Base-by-base conservation (phyloP, 1,284 basidiomycete genomes). In the Sanghuangporus weigelae region DNA sequence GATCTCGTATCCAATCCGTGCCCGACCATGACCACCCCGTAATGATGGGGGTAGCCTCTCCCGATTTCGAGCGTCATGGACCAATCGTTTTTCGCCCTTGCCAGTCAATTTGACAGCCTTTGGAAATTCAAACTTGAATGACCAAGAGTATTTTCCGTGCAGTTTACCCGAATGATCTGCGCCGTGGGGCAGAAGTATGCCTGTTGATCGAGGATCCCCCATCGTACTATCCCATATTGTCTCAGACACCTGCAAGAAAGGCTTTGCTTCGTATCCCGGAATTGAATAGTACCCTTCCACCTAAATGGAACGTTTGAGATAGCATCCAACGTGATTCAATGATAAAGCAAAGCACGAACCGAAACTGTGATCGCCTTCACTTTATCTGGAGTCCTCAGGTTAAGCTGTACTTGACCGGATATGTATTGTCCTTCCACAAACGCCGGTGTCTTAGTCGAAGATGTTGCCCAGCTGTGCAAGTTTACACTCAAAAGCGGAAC, bases 121-220 rank as follows among this genome's bases (percentile, higher is more conserved):
- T 11, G 67, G 67, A 26, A 68, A 51, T 31, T 58, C 60, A 42
- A 66, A 54, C 39, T 63, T 62, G 57, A 66, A 68, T 10, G 59
- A 57, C 67, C 67, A 68, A 26, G 63, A 48, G 42, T 67, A 68
- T 62, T 68, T 39, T 57, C 67, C 67, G 50, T 63, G 49, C 11
- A 68, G 42, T 44, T 67, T 67, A 31, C 61, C 55, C 48, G 54
- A 51, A 38, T 42, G 50, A 31, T 59, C 56, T 26, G 31, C 31
- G 23, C 51, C 59, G 49, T 54, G 58, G 5, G 50, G 36, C 11
- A 63, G n/a, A 36, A 63, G 59, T 49, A 36, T 55, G 14, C 51
- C 56, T 6, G 23, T 57, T 12, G 57, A 59, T 10, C 58, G 59
- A 50, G 63, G 59, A 49, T 65, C 59, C 5, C 63, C 59, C 44